Evolutionary conservation across 306 rosid genomes (phyloP).

Genomic region (Trifolium subterraneum): DNA sequence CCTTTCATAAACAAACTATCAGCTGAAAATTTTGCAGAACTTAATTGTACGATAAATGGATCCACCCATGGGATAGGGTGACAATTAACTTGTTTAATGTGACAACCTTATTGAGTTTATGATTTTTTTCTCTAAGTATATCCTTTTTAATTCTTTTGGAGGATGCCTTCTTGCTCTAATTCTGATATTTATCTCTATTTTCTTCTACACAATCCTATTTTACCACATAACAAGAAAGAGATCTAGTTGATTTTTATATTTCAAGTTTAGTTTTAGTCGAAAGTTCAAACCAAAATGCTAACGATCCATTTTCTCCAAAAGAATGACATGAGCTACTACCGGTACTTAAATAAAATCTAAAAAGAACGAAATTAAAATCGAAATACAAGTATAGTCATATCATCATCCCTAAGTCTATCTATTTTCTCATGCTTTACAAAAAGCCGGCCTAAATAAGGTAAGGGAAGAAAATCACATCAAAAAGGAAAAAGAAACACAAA

Average conservation of each 20-base stretch:
- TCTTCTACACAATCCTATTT: not conserved
- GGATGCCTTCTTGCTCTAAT: too few relatives aligned
- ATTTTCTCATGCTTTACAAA: slow-evolving; percentile 39
- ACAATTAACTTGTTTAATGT: too few relatives aligned
- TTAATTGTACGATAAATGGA: too few relatives aligned
- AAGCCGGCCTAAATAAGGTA: not conserved
- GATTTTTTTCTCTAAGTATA: too few relatives aligned
- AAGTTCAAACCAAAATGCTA: not conserved
- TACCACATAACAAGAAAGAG: not conserved
- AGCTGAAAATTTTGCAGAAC: too few relatives aligned
- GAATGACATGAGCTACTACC: slow-evolving; percentile 3
- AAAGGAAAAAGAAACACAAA: not conserved
- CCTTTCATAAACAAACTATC: too few relatives aligned
- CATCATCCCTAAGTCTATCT: slow-evolving; percentile 37
- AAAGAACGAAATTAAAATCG: slow-evolving; percentile 12
- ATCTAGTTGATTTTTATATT: not conserved
- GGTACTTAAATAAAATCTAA: not conserved
- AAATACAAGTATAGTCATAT: slow-evolving; percentile 28
- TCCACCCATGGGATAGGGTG: too few relatives aligned
- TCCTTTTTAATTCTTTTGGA: too few relatives aligned
- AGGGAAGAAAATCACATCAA: not conserved
- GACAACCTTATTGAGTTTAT: too few relatives aligned
- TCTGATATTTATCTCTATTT: too few relatives aligned
- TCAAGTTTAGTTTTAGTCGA: too few relatives aligned
- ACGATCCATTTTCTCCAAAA: slow-evolving; percentile 19